These are phyloP conservation scores for Bipolaris zeicola DNA, from an alignment of 2,329 filamentous ascomycete genomes.

Conservation along the genomic window DNA sequence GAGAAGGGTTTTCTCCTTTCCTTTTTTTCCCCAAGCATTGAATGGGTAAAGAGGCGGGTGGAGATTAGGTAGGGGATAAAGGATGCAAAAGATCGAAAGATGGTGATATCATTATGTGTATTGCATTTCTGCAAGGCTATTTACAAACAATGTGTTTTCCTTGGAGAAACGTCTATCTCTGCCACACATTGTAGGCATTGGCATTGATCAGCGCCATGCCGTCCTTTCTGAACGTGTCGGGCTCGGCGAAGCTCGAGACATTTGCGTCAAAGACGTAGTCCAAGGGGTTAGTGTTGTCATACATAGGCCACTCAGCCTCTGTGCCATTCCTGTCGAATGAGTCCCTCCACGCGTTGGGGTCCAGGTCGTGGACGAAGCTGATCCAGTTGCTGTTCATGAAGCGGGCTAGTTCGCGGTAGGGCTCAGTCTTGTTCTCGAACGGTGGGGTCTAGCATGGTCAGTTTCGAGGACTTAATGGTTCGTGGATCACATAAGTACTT, in stretches of 20 bases:
- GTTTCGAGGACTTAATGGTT: not conserved
- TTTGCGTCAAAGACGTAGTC: slow-evolving; percentile 57
- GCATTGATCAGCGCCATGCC: slow-evolving; percentile 54
- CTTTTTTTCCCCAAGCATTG: too few species aligned
- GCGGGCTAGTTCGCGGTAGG: slow-evolving; percentile 48
- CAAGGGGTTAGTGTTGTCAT: slow-evolving; percentile 43
- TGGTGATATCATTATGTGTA: not conserved
- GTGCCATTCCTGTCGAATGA: slow-evolving; percentile 22
- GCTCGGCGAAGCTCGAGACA: slow-evolving; percentile 47
- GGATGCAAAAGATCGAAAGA: not conserved
- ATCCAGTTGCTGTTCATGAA: slow-evolving; percentile 55
- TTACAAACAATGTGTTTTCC: not conserved
- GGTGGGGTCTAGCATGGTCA: slow-evolving; percentile 22
- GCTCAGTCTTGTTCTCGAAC: slow-evolving; percentile 44
- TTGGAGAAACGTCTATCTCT: slow-evolving; percentile 1
- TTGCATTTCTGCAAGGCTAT: not conserved
- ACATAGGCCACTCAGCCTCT: slow-evolving; percentile 50
- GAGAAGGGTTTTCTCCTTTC: too few species aligned
- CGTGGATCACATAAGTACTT: not conserved
- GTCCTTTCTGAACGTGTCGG: slow-evolving; percentile 52
- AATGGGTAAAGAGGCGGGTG: too few species aligned
- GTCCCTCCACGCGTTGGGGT: slow-evolving; percentile 35
- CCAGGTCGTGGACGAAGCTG: slow-evolving; percentile 52
- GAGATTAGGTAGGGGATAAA: too few species aligned
- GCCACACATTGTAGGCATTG: slow-evolving; percentile 18